A percentile compares a stretch with the other conserved stretches of the same genome.
Conservation (phyloP, 805 yeast species). For the Lipomyces lipofer region DNA sequence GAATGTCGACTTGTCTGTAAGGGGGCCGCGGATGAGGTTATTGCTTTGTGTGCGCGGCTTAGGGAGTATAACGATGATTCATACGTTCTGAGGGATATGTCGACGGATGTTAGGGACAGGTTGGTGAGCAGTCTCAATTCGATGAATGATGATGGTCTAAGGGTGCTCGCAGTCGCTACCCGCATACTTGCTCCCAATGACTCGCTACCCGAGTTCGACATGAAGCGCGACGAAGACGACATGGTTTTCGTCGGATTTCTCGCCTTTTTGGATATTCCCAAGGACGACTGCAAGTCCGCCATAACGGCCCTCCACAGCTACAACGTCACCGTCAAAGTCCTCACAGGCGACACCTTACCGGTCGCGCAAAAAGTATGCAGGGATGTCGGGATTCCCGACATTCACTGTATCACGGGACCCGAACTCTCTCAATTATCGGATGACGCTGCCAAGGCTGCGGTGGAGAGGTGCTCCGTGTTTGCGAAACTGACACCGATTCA, state of each 20-base stretch:
- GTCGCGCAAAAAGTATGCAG: conserved; percentile 32
- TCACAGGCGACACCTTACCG: conserved; percentile 31
- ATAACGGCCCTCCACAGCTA: conserved; percentile 29
- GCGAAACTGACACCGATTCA: conserved; percentile 49
- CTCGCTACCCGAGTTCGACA: conserved; percentile 22
- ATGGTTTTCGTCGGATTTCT: conserved; percentile 29
- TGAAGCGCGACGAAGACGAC: conserved; percentile 27
- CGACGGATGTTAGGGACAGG: background rate
- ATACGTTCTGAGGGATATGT: conserved; percentile 8
- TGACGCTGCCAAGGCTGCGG: conserved; percentile 80
- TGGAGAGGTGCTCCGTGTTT: conserved; percentile 31
- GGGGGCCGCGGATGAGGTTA: conserved; percentile 31
- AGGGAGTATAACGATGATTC: conserved; percentile 18
- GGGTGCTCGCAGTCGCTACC: conserved; percentile 28
- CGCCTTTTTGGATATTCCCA: conserved; percentile 31
- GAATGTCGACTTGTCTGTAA: conserved; percentile 26
- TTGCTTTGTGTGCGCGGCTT: conserved; percentile 22
- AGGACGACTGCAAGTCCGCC: conserved; percentile 31
- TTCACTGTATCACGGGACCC: conserved; percentile 31
- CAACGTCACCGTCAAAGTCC: conserved; percentile 31
- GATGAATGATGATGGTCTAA: conserved; percentile 27
- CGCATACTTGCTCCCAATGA: too few relatives aligned
- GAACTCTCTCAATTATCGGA: conserved; percentile 57
- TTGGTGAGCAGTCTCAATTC: conserved; percentile 20
- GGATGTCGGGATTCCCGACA: conserved; percentile 29